These are phyloP conservation scores for Pichia sp. DNA, from an alignment of 1,139 yeast genomes.

Conservation along the genomic window DNA sequence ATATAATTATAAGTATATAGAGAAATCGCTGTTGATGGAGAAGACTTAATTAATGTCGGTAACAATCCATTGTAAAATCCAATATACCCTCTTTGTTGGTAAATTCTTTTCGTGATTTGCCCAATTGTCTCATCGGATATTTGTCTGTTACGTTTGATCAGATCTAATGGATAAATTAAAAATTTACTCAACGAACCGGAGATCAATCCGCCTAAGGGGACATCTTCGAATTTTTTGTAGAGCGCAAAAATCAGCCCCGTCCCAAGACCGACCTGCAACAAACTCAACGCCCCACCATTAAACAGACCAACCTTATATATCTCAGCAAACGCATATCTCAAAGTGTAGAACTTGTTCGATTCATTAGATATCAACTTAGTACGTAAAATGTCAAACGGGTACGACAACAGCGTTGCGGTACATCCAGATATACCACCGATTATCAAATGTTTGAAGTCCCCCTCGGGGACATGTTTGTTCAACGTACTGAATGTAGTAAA, in stretches of 20 bases:
- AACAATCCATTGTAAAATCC: slow-evolving; percentile 73
- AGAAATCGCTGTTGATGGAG: slow-evolving; percentile 79
- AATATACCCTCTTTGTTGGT: slow-evolving; percentile 46
- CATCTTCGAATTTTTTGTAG: slow-evolving; percentile 8
- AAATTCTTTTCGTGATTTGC: neutral
- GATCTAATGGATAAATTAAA: slow-evolving; percentile 73
- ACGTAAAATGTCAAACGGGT: slow-evolving; percentile 82
- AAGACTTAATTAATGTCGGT: slow-evolving; percentile 63
- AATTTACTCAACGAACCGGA: slow-evolving; percentile 46
- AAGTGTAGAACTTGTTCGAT: slow-evolving; percentile 13
- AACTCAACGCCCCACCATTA: slow-evolving; percentile 67
- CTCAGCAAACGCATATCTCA: neutral
- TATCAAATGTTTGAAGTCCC: slow-evolving; percentile 12
- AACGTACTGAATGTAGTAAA: neutral
- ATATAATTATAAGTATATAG: slow-evolving; percentile 55
- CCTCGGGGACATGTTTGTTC: neutral
- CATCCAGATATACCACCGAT: slow-evolving; percentile 78
- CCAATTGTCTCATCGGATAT: slow-evolving; percentile 30
- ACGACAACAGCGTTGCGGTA: slow-evolving; percentile 62
- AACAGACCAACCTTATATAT: slow-evolving; percentile 26
- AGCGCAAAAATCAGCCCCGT: slow-evolving; percentile 26
- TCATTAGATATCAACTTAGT: slow-evolving; percentile 70
- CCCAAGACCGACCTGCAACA: slow-evolving; percentile 27
- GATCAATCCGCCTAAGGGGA: slow-evolving; percentile 38
- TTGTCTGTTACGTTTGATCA: slow-evolving; percentile 72